Base-by-base conservation (phyloP, 106 monocot species). In the Dendrobium catenatum region DNA sequence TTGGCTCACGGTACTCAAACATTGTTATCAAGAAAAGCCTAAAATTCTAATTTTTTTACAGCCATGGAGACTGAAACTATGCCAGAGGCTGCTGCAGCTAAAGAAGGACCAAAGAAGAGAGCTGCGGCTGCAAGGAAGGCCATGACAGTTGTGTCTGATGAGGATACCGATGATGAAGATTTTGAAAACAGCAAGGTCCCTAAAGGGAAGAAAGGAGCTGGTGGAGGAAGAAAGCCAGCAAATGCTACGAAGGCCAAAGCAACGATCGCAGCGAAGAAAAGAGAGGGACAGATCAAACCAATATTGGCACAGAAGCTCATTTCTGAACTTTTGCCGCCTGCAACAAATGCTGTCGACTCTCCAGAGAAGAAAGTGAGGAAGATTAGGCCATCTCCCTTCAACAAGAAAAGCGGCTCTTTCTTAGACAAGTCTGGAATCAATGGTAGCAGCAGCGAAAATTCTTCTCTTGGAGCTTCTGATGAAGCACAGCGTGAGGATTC, bases 341-440 rank as follows among this genome's bases (percentile, higher is more conserved):
- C 33, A 2, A 85, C 82, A 40, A 68, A 81, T 44, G 64, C 41
- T 22, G 59, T 44, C 18, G 68, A 17, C 33, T 94, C 94, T 2
- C 97, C 97, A 4, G 89, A 95, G 76, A 94, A 91, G 82, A 98
- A 98, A 81, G 94, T 95, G 20, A 87, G 97, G 81, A 98, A 89
- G 88, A 95, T 93, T 68, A 89, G 95, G 27, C 82, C 77, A 4
- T 98, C 97, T 15, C 94, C 97, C 2, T 95, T 98, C 86, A 93
- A 98, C 78, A 98, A 94, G 88, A 98, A 98, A 85, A 98, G 95
- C 31, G 88, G 93, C 0, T 89, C 88, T 0, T 64, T 95, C 8
- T 64, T 90, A 55, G 83, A 81, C 0, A 81, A 82, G 68, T 24
- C 19, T 7, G 55, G 51, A 40, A 76, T 19, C 17, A 10, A 10